These are phyloP conservation scores for Wickerhamiella infanticola DNA, from an alignment of 1,139 yeast species.

Conservation along the genomic window DNA sequence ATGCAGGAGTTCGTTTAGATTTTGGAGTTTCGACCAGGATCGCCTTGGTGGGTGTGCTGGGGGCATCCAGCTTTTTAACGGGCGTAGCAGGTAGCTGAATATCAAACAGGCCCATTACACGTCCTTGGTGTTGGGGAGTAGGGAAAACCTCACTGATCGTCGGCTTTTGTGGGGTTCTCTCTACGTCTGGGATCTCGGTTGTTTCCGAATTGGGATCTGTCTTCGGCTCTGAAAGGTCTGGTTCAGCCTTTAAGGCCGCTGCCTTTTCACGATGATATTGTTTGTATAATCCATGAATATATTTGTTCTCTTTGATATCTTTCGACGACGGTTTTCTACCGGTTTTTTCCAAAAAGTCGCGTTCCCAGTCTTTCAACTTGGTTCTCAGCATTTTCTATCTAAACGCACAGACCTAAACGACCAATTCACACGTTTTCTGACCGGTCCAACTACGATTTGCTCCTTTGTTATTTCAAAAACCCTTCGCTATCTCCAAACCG, in stretches of 20 bases:
- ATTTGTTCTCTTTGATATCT: constrained; percentile 36
- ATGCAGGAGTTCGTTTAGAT: constrained; percentile 6
- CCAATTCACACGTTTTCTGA: no score
- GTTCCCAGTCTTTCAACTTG: constrained; percentile 52
- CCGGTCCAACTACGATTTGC: no score
- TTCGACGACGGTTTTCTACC: constrained; percentile 37
- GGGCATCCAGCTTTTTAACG: constrained; percentile 6
- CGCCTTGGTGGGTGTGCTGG: constrained; percentile 2
- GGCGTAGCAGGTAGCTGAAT: constrained; percentile 22
- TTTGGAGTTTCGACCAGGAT: constrained; percentile 5
- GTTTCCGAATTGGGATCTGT: not conserved
- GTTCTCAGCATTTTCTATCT: constrained; percentile 15
- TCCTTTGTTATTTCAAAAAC: no score
- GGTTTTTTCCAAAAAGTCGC: constrained; percentile 29
- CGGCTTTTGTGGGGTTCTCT: constrained; percentile 1
- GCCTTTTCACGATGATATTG: constrained; percentile 26
- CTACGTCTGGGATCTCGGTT: constrained; percentile 2
- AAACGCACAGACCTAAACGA: not conserved
- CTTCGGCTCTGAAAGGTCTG: not conserved
- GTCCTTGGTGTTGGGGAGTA: constrained; percentile 61
- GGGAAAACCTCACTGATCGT: constrained; percentile 40
- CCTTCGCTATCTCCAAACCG: no score
- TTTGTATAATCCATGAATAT: constrained; percentile 32
- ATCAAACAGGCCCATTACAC: constrained; percentile 52
- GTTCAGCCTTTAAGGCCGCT: not conserved